These are phyloP conservation scores for Tilletia walkeri DNA, from an alignment of 1,284 basidiomycete genomes.

Conservation along the genomic window DNA sequence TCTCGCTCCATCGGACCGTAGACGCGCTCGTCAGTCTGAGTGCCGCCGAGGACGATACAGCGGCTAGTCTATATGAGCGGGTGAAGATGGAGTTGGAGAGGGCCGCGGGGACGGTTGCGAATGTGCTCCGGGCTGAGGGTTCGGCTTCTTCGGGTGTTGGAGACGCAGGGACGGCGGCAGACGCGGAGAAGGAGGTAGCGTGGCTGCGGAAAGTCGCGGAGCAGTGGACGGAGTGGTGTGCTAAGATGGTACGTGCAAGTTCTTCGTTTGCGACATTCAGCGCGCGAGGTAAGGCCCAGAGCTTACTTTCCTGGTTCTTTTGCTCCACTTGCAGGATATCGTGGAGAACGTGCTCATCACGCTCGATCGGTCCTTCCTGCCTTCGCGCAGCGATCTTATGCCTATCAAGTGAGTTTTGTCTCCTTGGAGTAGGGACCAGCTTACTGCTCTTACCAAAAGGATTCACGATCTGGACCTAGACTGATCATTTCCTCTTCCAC, in stretches of 20 bases:
- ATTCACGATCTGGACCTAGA: background rate
- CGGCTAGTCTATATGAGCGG: slow-evolving; percentile 35
- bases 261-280: too few species aligned
- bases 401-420: background rate
- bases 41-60: background rate
- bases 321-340: slow-evolving; percentile 1
- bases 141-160: background rate
- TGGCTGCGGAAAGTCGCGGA: slow-evolving; percentile 35
- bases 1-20: background rate
- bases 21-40: background rate
- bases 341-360: slow-evolving; percentile 16
- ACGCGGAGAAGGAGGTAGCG: slow-evolving; percentile 21
- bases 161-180: slow-evolving; percentile 16
- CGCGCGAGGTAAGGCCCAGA: background rate
- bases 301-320: background rate
- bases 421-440: too few species aligned
- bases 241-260: slow-evolving; percentile 23
- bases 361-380: slow-evolving; percentile 21
- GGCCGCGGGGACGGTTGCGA: slow-evolving; percentile 30
- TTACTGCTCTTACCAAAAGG: background rate
- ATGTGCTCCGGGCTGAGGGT: slow-evolving; percentile 26
- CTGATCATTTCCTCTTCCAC: background rate
- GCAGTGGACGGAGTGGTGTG: slow-evolving; percentile 40
- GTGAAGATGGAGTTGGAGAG: slow-evolving; percentile 47
- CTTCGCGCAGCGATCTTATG: slow-evolving; percentile 15